Base-by-base conservation (phyloP, 805 yeast genomes). In the Starmerella vaccinii region DNA sequence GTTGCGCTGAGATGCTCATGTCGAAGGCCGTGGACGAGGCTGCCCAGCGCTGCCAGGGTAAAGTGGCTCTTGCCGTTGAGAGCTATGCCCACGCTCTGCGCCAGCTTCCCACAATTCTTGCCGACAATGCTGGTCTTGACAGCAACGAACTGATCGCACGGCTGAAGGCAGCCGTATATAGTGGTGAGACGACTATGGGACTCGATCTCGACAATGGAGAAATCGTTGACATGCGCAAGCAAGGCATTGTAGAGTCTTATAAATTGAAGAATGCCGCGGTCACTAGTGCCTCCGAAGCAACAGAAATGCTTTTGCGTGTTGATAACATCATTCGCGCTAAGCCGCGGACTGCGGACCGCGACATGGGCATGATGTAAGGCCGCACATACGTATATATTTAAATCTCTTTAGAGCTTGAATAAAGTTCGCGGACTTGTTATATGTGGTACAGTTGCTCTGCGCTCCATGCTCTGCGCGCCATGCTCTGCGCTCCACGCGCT, bases 81-180 rank as follows among this genome's bases (percentile, higher is more conserved):
- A 82, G 95, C 1, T 92, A 86, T 71, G 97, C 95, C 18, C 80
- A 82, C 56, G 97, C 97, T 6, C 74, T 92, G 63, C 81, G 97
- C 68, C 95, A 88, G 68, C 74, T 92, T 57, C 99, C 99, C 53
- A 87, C 95, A 1, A 89, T 92, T 55, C 74, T 92, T 58, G 95
- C 96, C 43, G 97, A 92, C 64, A 92, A 92, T 65, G 97, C 99
- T 4, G 99, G 98, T 26, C 85, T 78, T 62, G 98, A 92, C 65
- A 83, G 96, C 21, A 80, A 88, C 61, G 97, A 94, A 60, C 73
- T 92, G 55, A 94, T 92, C 13, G 76, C 97, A 9, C 87, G 86
- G 66, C 74, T 92, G 61, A 79, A 97, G 68, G 80, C 96, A 1
- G 81, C 95, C 21, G 82, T 88, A 50, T 92, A 92, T 72, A 83